Evolutionary conservation across 176 grass and related monocot species (phyloP).

Genomic region (Cocos nucifera): DNA sequence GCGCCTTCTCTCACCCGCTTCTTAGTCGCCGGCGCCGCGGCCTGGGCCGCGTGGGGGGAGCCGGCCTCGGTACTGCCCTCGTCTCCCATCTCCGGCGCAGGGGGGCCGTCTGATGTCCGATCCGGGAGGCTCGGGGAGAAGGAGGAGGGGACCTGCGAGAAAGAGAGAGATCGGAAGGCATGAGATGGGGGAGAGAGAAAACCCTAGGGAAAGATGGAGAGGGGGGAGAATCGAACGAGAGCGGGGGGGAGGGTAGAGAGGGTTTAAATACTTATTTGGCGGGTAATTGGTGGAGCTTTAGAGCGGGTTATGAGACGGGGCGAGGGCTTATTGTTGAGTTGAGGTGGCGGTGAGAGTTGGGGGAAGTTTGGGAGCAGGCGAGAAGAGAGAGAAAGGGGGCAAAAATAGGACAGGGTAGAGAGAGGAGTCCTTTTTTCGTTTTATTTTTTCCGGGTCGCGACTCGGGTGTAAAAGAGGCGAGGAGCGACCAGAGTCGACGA

Average conservation of each 20-base stretch:
- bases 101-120: constrained; percentile 26
- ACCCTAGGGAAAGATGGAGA: constrained; percentile 28
- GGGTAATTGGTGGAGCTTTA: constrained; percentile 26
- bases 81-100: constrained; percentile 17
- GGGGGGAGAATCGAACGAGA: constrained; percentile 1
- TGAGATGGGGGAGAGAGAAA: constrained; percentile 10
- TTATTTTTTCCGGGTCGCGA: too few relatives aligned
- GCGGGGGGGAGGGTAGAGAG: constrained; percentile 15
- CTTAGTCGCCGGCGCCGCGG: not conserved
- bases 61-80: not conserved
- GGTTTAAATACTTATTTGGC: constrained; percentile 73
- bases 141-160: constrained; percentile 33
- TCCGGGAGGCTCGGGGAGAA: constrained; percentile 25
- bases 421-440: constrained; percentile 3
- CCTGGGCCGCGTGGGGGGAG: not conserved
- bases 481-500: too few relatives aligned
- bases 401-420: constrained; percentile 24
- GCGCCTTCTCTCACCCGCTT: constrained; percentile 22
- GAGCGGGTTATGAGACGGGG: constrained; percentile 25
- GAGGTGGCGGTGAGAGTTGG: constrained; percentile 46
- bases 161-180: not conserved
- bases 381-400: constrained; percentile 14
- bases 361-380: constrained; percentile 16
- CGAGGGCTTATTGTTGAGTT: constrained; percentile 16
- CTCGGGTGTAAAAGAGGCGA: too few relatives aligned